These are phyloP conservation scores for Penicillium waksmanii DNA, from an alignment of 495 filamentous ascomycete genomes.

Conservation along the genomic window DNA sequence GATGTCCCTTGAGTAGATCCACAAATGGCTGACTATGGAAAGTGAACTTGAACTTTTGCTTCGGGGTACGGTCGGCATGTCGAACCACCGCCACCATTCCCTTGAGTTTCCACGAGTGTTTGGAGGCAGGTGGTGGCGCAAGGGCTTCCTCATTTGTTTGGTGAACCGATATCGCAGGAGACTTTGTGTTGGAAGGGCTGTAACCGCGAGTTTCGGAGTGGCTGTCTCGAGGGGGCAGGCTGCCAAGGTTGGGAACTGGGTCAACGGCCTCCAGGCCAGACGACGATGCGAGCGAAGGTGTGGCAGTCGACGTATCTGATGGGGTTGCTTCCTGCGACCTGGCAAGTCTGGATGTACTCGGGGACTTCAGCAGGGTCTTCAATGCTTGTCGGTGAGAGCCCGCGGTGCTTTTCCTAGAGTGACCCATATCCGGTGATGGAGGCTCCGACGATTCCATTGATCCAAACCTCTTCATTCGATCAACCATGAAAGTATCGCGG, in stretches of 20 bases:
- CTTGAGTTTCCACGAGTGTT: conserved; percentile 96
- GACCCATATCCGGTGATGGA: conserved; percentile 34
- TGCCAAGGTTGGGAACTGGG: conserved; percentile 23
- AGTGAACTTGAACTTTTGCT: conserved; percentile 99
- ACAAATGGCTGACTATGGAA: conserved; percentile 97
- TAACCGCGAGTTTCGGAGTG: conserved; percentile 28
- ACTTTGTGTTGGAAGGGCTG: conserved; percentile 36
- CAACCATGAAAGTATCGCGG: conserved; percentile 80
- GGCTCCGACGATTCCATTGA: conserved; percentile 37
- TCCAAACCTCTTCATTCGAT: conserved; percentile 62
- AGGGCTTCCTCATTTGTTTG: conserved; percentile 31
- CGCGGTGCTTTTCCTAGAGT: conserved; percentile 36
- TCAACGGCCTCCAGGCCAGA: conserved; percentile 49
- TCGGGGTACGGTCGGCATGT: conserved; percentile 95
- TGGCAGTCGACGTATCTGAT: conserved; percentile 45
- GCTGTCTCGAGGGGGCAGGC: conserved; percentile 29
- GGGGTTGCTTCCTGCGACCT: conserved; percentile 39
- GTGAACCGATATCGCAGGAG: conserved; percentile 34
- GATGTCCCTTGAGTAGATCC: conserved; percentile 88
- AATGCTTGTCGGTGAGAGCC: conserved; percentile 50
- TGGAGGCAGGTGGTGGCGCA: conserved; percentile 77
- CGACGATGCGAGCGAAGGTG: conserved; percentile 54
- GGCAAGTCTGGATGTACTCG: conserved; percentile 64
- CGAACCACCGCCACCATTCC: conserved; percentile 97
- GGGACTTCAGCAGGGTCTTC: conserved; percentile 64